phyloP scores from a whole-genome alignment of 768 basidiomycete species.

The Pleurotus cornucopiae region DNA sequence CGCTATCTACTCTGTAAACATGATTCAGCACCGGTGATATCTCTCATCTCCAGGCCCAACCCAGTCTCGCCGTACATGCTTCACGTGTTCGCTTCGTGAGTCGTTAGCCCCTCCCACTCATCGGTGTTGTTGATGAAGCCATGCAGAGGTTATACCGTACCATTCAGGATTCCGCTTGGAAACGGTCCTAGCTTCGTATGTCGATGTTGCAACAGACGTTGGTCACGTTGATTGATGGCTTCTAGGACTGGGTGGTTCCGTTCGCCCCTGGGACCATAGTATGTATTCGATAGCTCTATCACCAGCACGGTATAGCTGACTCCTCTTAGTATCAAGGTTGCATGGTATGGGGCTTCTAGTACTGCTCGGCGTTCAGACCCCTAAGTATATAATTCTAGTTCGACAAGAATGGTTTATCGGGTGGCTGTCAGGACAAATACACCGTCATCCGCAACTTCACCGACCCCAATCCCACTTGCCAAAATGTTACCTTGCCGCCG shows the following conservation, averaged over 20 bases:
- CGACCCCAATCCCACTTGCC: conserved; percentile 35
- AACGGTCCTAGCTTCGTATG: conserved; percentile 1
- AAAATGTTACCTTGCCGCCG: conserved; percentile 43
- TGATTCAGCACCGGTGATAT: no score
- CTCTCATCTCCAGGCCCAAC: background rate
- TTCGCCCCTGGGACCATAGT: conserved; percentile 2
- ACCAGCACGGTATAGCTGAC: background rate
- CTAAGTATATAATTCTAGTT: conserved; percentile 31
- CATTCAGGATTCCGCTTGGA: background rate
- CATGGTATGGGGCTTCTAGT: conserved; percentile 38
- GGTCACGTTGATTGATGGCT: background rate
- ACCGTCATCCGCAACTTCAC: conserved; percentile 40
- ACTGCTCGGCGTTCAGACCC: background rate
- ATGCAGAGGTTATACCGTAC: background rate
- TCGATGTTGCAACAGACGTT: background rate
- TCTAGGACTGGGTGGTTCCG: conserved; percentile 3
- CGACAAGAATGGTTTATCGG: conserved; percentile 51
- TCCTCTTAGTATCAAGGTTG: conserved; percentile 57
- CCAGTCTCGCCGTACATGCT: background rate
- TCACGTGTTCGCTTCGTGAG: conserved; percentile 2
- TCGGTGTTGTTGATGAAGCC: background rate
- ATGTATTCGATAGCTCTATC: background rate
- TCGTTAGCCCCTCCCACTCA: background rate
- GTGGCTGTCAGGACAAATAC: conserved; percentile 58
- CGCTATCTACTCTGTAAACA: no score